These are phyloP conservation scores for Ascoidea rubescens DNA, from an alignment of 805 yeast species.

Conservation along the genomic window DNA sequence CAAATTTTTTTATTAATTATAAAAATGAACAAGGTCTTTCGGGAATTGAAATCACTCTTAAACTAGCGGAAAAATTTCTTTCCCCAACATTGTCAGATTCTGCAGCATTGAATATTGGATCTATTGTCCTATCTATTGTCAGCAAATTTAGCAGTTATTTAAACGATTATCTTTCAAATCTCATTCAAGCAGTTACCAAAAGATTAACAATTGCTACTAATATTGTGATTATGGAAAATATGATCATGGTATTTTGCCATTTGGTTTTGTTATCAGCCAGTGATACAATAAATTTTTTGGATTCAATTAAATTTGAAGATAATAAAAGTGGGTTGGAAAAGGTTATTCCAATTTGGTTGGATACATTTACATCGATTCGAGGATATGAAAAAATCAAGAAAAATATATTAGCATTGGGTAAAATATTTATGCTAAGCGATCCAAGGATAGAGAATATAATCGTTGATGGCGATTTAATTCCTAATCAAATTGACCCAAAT, in stretches of 20 bases:
- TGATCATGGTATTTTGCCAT: conserved; percentile 63
- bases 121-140: conserved; percentile 44
- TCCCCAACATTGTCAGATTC: conserved; percentile 62
- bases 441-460: conserved; percentile 30
- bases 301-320: conserved; percentile 17
- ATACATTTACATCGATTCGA: conserved; percentile 55
- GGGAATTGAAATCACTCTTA: conserved; percentile 45
- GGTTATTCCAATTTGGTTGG: conserved; percentile 72
- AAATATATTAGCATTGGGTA: conserved; percentile 56
- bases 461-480: conserved; percentile 71
- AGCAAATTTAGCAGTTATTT: conserved; percentile 31
- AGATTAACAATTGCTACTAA: conserved; percentile 57
- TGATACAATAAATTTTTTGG: conserved; percentile 50
- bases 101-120: conserved; percentile 71
- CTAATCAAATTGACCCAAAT: conserved; percentile 33
- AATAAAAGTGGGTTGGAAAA: conserved; percentile 30
- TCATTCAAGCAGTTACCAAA: conserved; percentile 60
- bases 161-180: conserved; percentile 25
- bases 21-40: conserved; percentile 16
- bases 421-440: conserved; percentile 48
- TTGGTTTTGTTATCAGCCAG: conserved; percentile 48
- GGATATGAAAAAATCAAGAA: conserved; percentile 62
- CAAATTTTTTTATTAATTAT: conserved; percentile 9
- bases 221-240: conserved; percentile 61
- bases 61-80: conserved; percentile 53